A percentile compares a stretch with the other conserved stretches of the same genome.
These are phyloP conservation scores for Acer negundo DNA, from an alignment of 345 rosid species.

Conservation along the genomic window DNA sequence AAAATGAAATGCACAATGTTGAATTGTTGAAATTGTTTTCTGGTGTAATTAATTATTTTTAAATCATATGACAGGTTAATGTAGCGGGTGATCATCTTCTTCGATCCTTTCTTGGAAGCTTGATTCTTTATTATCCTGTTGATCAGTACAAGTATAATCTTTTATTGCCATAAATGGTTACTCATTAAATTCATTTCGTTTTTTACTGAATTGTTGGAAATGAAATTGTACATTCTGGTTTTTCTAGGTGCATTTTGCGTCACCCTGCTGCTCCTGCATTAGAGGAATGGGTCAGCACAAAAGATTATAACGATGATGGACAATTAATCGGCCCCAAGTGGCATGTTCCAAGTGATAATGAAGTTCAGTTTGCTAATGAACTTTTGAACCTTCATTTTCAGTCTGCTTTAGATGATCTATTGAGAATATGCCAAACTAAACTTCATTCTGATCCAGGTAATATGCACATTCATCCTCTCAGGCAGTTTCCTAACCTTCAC, in stretches of 20 bases:
- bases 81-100: constrained; percentile 96
- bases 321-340: constrained; percentile 60
- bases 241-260: constrained; percentile 59
- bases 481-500: constrained; percentile 2
- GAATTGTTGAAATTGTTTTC: not conserved
- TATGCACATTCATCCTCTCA: not conserved
- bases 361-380: constrained; percentile 94
- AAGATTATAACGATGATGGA: constrained; percentile 61
- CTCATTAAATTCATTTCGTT: constrained; percentile 1
- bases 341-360: constrained; percentile 87
- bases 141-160: constrained; percentile 81
- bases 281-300: constrained; percentile 95
- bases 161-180: constrained; percentile 8
- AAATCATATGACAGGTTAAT: constrained; percentile 62
- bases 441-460: constrained; percentile 87
- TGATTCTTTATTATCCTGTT: constrained; percentile 83
- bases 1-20: not conserved
- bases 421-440: constrained; percentile 74
- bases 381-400: constrained; percentile 84
- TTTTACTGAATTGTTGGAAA: constrained; percentile 9
- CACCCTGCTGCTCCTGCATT: constrained; percentile 82
- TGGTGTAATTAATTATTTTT: constrained; percentile 15
- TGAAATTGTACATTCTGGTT: constrained; percentile 30
- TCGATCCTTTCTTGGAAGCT: constrained; percentile 86
- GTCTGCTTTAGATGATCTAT: constrained; percentile 84